Conservation (phyloP, 139 green algal species). For the Coelastrella sp. region DNA sequence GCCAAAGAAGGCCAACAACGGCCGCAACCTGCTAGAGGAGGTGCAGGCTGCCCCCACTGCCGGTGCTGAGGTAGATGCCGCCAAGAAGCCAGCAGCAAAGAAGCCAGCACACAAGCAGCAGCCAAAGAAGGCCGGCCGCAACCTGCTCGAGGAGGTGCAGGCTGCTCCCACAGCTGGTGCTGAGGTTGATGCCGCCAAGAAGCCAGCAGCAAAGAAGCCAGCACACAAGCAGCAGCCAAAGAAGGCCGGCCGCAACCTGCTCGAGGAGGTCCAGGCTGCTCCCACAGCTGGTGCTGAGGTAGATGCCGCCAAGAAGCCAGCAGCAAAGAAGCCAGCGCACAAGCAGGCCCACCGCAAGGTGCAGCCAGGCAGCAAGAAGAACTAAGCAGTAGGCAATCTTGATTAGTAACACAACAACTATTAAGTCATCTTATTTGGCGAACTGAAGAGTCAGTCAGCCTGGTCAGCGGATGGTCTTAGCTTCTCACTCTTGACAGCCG, state of each 20-base stretch:
- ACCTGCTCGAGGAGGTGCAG: not conserved
- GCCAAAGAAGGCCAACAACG: slow-evolving; percentile 13
- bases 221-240: not conserved
- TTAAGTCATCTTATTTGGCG: not conserved
- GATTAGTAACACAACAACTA: not conserved
- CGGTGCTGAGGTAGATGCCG: not conserved
- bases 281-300: not conserved
- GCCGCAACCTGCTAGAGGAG: slow-evolving; percentile 16
- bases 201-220: not conserved
- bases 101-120: slow-evolving; percentile 4
- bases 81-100: not conserved
- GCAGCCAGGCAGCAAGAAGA: not conserved
- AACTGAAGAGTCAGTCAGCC: too few species aligned
- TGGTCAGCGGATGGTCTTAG: too few species aligned
- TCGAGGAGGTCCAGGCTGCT: not conserved
- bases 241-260: not conserved
- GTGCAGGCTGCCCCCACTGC: not conserved
- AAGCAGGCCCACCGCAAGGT: slow-evolving; percentile 22
- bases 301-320: not conserved
- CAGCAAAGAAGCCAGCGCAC: not conserved
- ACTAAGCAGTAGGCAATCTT: not conserved
- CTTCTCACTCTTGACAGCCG: too few species aligned
- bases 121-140: slow-evolving; percentile 14
- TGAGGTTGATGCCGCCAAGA: not conserved
- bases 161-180: not conserved